These are phyloP conservation scores for Dipteronia dyeriana DNA, from an alignment of 345 rosid genomes.

Conservation along the genomic window DNA sequence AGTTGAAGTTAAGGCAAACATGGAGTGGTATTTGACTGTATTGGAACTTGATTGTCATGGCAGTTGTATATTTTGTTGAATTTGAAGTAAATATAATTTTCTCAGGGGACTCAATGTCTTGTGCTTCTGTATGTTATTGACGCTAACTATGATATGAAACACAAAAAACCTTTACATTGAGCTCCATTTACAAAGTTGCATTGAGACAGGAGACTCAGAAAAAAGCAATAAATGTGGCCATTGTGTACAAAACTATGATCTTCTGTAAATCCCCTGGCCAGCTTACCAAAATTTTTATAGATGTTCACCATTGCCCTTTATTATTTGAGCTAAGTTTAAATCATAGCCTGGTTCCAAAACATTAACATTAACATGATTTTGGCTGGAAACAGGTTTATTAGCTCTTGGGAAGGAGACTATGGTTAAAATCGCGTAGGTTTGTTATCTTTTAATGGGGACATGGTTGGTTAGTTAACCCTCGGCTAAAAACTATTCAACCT, in stretches of 20 bases:
- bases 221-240: neutral
- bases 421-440: neutral
- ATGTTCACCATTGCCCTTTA: neutral
- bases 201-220: neutral
- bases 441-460: neutral
- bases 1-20: neutral
- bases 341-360: neutral
- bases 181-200: neutral
- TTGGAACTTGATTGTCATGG: neutral
- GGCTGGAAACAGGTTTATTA: neutral
- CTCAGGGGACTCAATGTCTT: neutral
- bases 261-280: neutral
- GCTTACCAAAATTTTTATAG: neutral
- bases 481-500: neutral
- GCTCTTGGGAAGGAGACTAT: neutral
- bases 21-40: neutral
- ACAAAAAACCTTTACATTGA: neutral
- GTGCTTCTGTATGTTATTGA: neutral
- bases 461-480: neutral
- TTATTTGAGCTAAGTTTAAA: neutral
- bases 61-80: neutral
- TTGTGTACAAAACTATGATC: neutral
- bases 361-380: conserved; percentile 2
- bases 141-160: neutral
- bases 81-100: neutral